Evolutionary conservation across 805 yeast genomes (phyloP), one percentile per base, ranked within the genome.

Genomic region (Hanseniaspora lindneri): DNA sequence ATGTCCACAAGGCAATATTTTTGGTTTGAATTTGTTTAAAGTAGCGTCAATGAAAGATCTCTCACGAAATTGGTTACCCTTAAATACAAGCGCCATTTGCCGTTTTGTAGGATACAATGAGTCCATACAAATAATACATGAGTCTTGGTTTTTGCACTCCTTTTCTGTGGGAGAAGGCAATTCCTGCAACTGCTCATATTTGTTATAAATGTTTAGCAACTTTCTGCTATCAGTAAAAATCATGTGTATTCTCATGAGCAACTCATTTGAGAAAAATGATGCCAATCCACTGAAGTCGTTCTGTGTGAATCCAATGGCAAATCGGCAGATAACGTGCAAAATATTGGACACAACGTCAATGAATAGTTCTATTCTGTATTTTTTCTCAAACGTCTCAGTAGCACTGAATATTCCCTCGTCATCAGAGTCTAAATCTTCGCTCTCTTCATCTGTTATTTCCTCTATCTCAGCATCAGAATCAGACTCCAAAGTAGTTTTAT

Each of bases 1-100:
- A 63, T 92, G 98, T 23, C 85, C 83, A 68, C 98, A 92, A 1
- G 68, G 71, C 42, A 92, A 69, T 58, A 74, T 81, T 62, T 85
- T 86, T 4, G 97, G 95, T 42, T 65, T 68, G 39, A 27, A 44
- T 11, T 39, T 37, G 4, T 23, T 21, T 3, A 44, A n/a, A 10
- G 43, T 55, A 1, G 37, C 32, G 21, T 19, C 3, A 14, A 44
- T 39, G 8, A 32, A 9, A 3, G 14, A 6, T 17, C 27, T 32
- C 19, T 37, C 39, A 7, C 7, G 8, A 5, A 7, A 11, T 2
- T 29, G 27, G 5, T 37, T 36, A n/a, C 23, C 21, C 20, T 37
- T 44, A 17, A 13, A 27, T 24, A 24, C 2, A 17, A 24, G 5
- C 3, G 20, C 21, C 21, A 37, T 21, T 24, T 44, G 49, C 7